Percentiles rank a stretch among this genome's conserved stretches.
Evolutionary conservation across 2,329 filamentous ascomycete genomes (phyloP).

Genomic region (Sclerotinia nivalis): DNA sequence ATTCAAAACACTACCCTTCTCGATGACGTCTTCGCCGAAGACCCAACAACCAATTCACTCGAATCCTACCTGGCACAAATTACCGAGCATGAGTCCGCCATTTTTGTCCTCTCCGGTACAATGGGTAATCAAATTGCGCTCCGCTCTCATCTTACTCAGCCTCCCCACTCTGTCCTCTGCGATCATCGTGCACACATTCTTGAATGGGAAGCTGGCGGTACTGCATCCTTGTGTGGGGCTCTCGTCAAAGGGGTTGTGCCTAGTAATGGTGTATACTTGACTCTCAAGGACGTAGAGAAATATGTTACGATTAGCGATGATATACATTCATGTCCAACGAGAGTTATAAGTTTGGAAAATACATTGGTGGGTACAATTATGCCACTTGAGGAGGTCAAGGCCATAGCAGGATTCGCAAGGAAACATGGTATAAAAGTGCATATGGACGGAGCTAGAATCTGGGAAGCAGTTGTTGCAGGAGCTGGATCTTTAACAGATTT

Average conservation of each 20-base stretch:
- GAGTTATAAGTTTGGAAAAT: slow-evolving; percentile 81
- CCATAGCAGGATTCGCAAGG: slow-evolving; percentile 70
- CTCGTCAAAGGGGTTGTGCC: slow-evolving; percentile 67
- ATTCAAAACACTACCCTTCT: slow-evolving; percentile 72
- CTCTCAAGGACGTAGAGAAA: slow-evolving; percentile 63
- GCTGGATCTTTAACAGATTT: slow-evolving; percentile 68
- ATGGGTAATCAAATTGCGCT: slow-evolving; percentile 93
- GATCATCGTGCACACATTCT: slow-evolving; percentile 79
- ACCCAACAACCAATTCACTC: slow-evolving; percentile 73
- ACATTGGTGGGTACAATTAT: slow-evolving; percentile 78
- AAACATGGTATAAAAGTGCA: slow-evolving; percentile 68
- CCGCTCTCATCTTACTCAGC: slow-evolving; percentile 73
- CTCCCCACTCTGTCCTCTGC: slow-evolving; percentile 77
- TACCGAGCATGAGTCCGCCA: slow-evolving; percentile 71
- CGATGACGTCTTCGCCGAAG: slow-evolving; percentile 83
- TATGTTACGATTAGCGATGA: slow-evolving; percentile 65
- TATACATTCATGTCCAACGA: slow-evolving; percentile 77
- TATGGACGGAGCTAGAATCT: slow-evolving; percentile 76
- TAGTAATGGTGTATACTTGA: slow-evolving; percentile 65
- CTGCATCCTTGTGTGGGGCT: slow-evolving; percentile 69
- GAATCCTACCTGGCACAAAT: slow-evolving; percentile 73
- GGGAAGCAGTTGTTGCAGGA: slow-evolving; percentile 75
- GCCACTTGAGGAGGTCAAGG: slow-evolving; percentile 68
- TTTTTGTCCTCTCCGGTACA: slow-evolving; percentile 85
- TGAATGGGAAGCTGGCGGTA: slow-evolving; percentile 64